Evolutionary conservation across 108 stramenopile species (phyloP), one percentile per base, ranked within the genome.

Genomic region (Fistulifera solaris): DNA sequence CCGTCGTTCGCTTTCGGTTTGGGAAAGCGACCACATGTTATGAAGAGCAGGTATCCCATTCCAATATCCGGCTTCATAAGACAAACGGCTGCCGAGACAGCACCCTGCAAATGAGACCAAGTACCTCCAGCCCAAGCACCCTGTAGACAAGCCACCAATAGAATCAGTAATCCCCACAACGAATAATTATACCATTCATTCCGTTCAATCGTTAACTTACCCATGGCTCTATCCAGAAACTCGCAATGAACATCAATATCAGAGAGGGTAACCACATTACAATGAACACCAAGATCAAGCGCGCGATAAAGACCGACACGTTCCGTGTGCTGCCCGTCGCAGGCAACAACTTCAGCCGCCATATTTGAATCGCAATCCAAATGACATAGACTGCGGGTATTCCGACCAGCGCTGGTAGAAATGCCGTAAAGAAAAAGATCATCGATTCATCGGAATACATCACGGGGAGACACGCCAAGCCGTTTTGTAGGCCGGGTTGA

Each of bases 181-280:
- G n/a, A n/a, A n/a, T n/a, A n/a, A n/a, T n/a, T n/a, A n/a, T n/a
- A n/a, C n/a, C n/a, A n/a, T n/a, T n/a, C n/a, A n/a, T n/a, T n/a
- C n/a, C n/a, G n/a, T n/a, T n/a, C n/a, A n/a, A n/a, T n/a, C n/a
- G n/a, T n/a, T n/a, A n/a, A n/a, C 31, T 3, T 35, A 35, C 31
- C 31, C 31, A 35, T 35, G 31, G 31, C 8, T 35, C 6, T 35
- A 35, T 35, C 31, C 31, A 35, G 31, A 35, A 35, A 8, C 31
- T 35, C 3, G 26, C 25, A 43, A 35, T 35, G 31, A 39, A 63
- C 10, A 63, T 5, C 14, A 63, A 16, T 0, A 54, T 15, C 40
- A 62, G 1, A 1, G 54, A 8, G 13, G 64, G 57, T 12, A 65
- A 1, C 64, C 64, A 65, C 64, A 65, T 59, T 47, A 59, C 19